These are phyloP conservation scores for Cucumis hystrix DNA, from an alignment of 306 rosid species.

Conservation along the genomic window DNA sequence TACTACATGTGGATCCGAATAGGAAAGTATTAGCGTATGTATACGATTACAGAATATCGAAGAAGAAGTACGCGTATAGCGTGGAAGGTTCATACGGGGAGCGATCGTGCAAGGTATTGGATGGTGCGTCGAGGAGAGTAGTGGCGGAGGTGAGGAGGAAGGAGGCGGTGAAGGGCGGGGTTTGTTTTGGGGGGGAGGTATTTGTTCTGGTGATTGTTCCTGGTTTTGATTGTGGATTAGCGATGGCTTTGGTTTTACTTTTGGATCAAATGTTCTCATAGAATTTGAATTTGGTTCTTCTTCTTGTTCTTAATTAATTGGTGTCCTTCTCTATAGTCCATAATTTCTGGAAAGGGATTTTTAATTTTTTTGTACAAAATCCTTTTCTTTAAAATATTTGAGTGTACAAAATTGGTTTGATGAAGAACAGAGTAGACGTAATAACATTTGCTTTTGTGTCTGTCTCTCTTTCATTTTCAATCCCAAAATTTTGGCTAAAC, in stretches of 20 bases:
- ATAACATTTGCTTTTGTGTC: no score
- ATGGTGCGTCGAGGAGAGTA: constrained; percentile 30
- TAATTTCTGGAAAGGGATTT: background rate
- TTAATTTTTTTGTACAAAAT: no score
- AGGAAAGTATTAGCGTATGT: constrained; percentile 31
- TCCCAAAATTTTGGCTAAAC: no score
- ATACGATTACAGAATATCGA: constrained; percentile 15
- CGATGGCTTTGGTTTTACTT: constrained; percentile 64
- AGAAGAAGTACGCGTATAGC: constrained; percentile 20
- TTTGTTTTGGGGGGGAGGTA: constrained; percentile 60
- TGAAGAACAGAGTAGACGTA: no score
- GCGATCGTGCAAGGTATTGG: constrained; percentile 56
- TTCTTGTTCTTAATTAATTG: background rate
- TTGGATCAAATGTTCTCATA: constrained; percentile 67
- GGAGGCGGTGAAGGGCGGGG: constrained; percentile 33
- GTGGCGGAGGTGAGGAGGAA: constrained; percentile 71
- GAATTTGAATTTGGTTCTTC: background rate
- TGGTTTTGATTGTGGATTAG: constrained; percentile 46
- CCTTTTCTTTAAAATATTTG: no score
- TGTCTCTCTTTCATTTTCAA: no score
- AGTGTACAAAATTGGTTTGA: no score
- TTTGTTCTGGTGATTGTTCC: constrained; percentile 59
- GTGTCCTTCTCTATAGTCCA: no score
- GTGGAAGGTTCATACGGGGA: constrained; percentile 54
- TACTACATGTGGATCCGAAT: constrained; percentile 24